These are phyloP conservation scores for Komagataella pseudopastoris DNA, from an alignment of 805 yeast genomes.

Conservation along the genomic window DNA sequence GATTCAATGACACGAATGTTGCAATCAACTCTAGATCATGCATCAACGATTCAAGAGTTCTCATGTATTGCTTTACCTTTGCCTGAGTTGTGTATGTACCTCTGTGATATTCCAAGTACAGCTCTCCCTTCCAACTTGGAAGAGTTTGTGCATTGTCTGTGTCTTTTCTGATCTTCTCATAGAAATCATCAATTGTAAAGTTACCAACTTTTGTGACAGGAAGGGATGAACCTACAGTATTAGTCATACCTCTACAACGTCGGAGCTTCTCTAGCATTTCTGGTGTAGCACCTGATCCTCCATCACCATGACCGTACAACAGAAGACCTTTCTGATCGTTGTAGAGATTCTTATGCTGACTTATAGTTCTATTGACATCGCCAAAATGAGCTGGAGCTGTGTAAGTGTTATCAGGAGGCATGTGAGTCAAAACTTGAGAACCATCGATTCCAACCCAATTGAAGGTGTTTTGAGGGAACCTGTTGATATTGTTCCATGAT, in stretches of 20 bases:
- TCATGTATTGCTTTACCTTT: conserved; percentile 65
- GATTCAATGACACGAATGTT: conserved; percentile 50
- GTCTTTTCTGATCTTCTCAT: conserved; percentile 43
- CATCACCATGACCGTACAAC: conserved; percentile 90
- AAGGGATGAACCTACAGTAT: conserved; percentile 57
- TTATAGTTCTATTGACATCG: conserved; percentile 70
- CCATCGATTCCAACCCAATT: conserved; percentile 96
- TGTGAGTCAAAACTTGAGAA: conserved; percentile 84
- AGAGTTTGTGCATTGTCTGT: conserved; percentile 55
- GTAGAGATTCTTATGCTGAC: conserved; percentile 74
- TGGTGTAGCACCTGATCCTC: conserved; percentile 96
- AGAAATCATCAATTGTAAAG: conserved; percentile 64
- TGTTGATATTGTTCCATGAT: conserved; percentile 92
- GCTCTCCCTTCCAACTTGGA: conserved; percentile 88
- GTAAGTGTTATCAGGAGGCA: conserved; percentile 97
- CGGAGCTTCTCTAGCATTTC: conserved; percentile 90
- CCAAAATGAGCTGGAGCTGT: conserved; percentile 91
- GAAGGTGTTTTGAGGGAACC: conserved; percentile 81
- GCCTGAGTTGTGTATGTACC: conserved; percentile 97
- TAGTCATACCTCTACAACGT: conserved; percentile 78
- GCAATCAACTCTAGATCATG: conserved; percentile 83
- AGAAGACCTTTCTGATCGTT: conserved; percentile 71
- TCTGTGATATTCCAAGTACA: conserved; percentile 89
- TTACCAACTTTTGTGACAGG: conserved; percentile 74
- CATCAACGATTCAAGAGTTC: conserved; percentile 60